phyloP scores from a whole-genome alignment of 371 early-diverging fungal genomes.

The Phascolomyces articulosus region DNA sequence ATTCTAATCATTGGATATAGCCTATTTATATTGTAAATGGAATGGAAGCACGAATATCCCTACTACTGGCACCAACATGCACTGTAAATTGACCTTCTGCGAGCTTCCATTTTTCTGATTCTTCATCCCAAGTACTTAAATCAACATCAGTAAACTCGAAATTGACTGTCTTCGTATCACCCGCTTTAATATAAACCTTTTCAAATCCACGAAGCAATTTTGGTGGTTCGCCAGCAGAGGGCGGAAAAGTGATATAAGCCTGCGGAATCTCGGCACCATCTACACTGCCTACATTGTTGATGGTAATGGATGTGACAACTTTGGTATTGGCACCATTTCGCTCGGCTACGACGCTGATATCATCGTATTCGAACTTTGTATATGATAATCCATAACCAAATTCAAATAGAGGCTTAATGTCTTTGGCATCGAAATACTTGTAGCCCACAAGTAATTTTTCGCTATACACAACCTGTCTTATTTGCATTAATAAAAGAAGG shows the following conservation, averaged over 20 bases:
- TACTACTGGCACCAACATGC: conserved; percentile 45
- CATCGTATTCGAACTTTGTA: conserved; percentile 49
- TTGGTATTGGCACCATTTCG: neutral
- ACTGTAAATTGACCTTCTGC: conserved; percentile 37
- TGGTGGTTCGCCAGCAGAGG: conserved; percentile 34
- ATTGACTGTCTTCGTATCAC: conserved; percentile 19
- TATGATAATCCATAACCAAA: conserved; percentile 65
- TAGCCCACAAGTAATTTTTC: conserved; percentile 58
- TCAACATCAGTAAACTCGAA: conserved; percentile 26
- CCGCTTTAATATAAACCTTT: conserved; percentile 31
- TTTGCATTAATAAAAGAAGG: too few relatives aligned
- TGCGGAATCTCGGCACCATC: conserved; percentile 58
- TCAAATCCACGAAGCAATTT: conserved; percentile 51
- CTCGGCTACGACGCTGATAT: neutral
- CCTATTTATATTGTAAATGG: conserved; percentile 16
- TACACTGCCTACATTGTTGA: conserved; percentile 46
- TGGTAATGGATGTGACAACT: conserved; percentile 21
- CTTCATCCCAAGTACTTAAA: conserved; percentile 40
- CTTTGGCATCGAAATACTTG: conserved; percentile 43
- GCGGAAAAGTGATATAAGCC: conserved; percentile 48
- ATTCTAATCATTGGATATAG: too few relatives aligned
- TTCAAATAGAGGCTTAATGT: conserved; percentile 47
- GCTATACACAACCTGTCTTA: conserved; percentile 38
- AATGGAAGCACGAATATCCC: conserved; percentile 36
- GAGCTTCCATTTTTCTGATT: conserved; percentile 29